Evolutionary conservation across 2,329 filamentous ascomycete species (phyloP), one percentile per base, ranked within the genome.

Genomic region (Ophiostoma sp.): DNA sequence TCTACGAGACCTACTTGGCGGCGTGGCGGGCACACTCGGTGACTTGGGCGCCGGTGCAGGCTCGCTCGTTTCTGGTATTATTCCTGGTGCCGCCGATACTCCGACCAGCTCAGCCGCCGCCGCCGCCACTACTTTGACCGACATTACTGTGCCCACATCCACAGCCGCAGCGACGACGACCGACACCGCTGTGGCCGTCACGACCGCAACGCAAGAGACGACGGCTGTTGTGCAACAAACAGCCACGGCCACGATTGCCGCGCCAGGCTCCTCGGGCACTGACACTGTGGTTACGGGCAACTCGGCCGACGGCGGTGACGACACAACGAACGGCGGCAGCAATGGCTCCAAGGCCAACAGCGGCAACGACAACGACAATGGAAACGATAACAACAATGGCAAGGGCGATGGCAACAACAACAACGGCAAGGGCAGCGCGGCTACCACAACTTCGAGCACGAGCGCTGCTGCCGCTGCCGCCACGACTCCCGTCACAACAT

Each of bases 1-100:
- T 22, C 11, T 52, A n/a, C 72, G 72, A 19, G 69, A 42, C 25
- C 52, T 74, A 15, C 63, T 74, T 19, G 69, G 45, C 28, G 63
- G 42, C 19, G 69, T 74, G 25, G 42, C 52, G 33, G 55, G 55
- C 63, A 48, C 25, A 11, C 61, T 74, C 52, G 71, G 63, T 25
- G 61, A 68, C 36, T 17, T 72, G 25, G 69, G 69, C 3, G 55
- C 39, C 19, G 70, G 48, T 3, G 59, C 31, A 2, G 63, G 48
- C 17, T 15, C 61, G 11, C 33, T 72, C 36, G 59, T 72, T 17
- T 69, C 69, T 2, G 69, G 69, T n/a, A 7, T 74, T 15, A 8
- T 74, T n/a, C 61, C 71, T 6, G 61, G 71, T 33, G 42, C 15
- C 7, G 57, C 48, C 19, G 33, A n/a, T 7, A n/a, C 59, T 15